Evolutionary conservation across 2,329 filamentous ascomycete genomes (phyloP).

Genomic region (Keithomyces neogunnii): DNA sequence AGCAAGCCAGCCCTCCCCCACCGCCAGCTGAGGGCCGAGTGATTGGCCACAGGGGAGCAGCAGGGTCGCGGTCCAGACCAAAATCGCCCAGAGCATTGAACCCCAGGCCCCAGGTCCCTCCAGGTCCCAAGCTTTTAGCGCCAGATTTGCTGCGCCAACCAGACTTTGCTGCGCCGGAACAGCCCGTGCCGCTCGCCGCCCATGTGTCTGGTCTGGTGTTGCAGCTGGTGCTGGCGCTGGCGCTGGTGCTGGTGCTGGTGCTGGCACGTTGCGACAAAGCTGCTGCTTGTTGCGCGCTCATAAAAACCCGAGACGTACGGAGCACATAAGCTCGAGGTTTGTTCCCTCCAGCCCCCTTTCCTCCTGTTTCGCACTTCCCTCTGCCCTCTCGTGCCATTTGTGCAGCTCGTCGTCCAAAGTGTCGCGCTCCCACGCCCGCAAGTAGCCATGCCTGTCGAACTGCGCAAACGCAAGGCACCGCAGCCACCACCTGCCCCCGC

Average conservation of each 20-base stretch:
- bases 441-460: conserved; percentile 45
- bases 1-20: no score
- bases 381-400: background rate
- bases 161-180: background rate
- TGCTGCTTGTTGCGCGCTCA: background rate
- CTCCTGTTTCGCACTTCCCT: background rate
- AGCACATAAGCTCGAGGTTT: background rate
- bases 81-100: background rate
- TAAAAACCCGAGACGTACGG: background rate
- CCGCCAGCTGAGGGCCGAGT: background rate
- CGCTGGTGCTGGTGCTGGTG: background rate
- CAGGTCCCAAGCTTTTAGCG: no score
- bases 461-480: conserved; percentile 54
- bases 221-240: background rate
- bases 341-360: background rate
- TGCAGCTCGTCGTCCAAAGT: background rate
- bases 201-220: background rate
- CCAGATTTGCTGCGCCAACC: no score
- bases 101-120: background rate
- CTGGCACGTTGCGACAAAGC: background rate
- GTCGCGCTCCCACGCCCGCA: background rate
- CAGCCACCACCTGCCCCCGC: conserved; percentile 37
- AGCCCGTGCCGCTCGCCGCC: background rate
- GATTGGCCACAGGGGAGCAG: background rate
- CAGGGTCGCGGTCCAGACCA: background rate